Percentiles rank a stretch among this genome's conserved stretches.
phyloP scores from a whole-genome alignment of 169 alveolate genomes.

The Eimeria sp. region DNA sequence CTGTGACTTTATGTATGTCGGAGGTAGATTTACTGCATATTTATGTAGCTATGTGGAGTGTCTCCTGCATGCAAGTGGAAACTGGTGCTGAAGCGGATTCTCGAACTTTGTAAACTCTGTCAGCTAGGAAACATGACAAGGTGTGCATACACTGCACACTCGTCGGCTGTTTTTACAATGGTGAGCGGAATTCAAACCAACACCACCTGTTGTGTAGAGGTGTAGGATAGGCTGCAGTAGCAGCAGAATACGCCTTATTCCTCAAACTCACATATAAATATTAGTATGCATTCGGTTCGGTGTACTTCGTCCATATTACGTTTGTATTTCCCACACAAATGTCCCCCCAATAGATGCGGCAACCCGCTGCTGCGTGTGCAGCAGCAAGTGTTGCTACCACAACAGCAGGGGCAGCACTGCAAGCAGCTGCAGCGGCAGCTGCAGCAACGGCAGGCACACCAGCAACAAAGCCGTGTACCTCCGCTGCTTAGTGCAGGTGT shows the following conservation, averaged over 20 bases:
- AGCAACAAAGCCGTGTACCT: neutral
- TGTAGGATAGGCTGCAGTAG: neutral
- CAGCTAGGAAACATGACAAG: too few species aligned
- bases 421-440: neutral
- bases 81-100: too few species aligned
- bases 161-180: neutral
- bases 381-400: neutral
- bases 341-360: too few species aligned
- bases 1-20: neutral
- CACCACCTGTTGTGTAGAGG: neutral
- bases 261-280: too few species aligned
- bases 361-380: neutral
- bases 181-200: too few species aligned
- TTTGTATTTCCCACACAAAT: neutral
- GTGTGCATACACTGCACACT: neutral
- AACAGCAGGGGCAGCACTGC: neutral
- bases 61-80: neutral
- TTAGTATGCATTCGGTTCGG: too few species aligned
- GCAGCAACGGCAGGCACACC: neutral
- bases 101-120: too few species aligned
- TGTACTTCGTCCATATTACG: neutral
- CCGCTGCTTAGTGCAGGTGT: conserved; percentile 29
- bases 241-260: neutral
- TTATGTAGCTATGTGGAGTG: too few species aligned
- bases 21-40: neutral